A percentile compares a stretch with the other conserved stretches of the same genome.
Conservation (phyloP, 805 yeast genomes). For the Lipomyces yamanashiensis region DNA sequence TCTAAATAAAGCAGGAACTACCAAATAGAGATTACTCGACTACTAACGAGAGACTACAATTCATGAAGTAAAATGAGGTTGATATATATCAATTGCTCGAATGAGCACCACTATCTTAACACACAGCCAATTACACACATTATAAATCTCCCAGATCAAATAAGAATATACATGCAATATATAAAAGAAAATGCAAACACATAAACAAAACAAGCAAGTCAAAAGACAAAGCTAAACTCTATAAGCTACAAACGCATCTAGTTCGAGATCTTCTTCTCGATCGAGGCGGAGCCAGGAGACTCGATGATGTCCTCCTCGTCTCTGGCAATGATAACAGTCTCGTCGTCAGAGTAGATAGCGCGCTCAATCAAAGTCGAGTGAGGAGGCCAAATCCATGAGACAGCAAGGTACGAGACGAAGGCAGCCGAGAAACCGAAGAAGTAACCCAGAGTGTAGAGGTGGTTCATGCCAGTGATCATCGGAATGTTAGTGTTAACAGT, state of each 20-base stretch:
- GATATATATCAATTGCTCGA: too few relatives aligned
- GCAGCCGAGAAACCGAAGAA: conserved; percentile 37
- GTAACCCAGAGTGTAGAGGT: conserved; percentile 39
- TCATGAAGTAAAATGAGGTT: too few relatives aligned
- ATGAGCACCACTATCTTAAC: too few relatives aligned
- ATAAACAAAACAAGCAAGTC: background rate
- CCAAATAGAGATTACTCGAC: too few relatives aligned
- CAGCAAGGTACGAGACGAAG: conserved; percentile 22
- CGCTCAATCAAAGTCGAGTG: conserved; percentile 22
- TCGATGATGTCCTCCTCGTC: conserved; percentile 21
- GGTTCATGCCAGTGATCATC: conserved; percentile 14
- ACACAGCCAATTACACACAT: too few relatives aligned
- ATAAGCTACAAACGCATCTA: background rate
- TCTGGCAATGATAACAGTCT: conserved; percentile 12
- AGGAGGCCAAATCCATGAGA: conserved; percentile 28
- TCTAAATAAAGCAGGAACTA: too few relatives aligned
- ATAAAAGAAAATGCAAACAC: background rate
- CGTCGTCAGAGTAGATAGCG: conserved; percentile 28
- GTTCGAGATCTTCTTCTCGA: conserved; percentile 11
- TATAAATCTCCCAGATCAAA: too few relatives aligned
- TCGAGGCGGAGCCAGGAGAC: background rate
- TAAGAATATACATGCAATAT: too few relatives aligned
- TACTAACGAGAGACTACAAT: too few relatives aligned
- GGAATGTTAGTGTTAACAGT: conserved; percentile 20
- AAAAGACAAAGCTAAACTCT: background rate